Base-by-base conservation (phyloP, 257 asterid genomes). In the Nicotiana obtusifolia region DNA sequence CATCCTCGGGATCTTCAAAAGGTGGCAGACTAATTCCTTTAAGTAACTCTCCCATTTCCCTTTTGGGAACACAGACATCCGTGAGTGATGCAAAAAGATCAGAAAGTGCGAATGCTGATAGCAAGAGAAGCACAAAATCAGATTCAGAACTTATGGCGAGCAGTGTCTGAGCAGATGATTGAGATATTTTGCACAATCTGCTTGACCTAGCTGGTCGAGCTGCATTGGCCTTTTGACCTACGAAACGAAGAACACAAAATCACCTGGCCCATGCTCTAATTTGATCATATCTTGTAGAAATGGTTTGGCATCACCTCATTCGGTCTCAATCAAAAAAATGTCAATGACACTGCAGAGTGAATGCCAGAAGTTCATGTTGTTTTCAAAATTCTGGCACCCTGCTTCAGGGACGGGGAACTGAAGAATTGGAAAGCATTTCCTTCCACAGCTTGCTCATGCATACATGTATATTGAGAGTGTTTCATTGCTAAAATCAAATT, bases 111-210 rank as follows among this genome's bases (percentile, higher is more conserved):
- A 75, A 66, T 49, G 84, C 87, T 30, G 87, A 85, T 17, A 81
- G 82, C 14, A 84, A 73, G 79, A 78, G 41, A 62, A 85, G 84
- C 82, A 69, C 69, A 22, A 89, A 87, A 83, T 77, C 89, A 37
- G 88, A 84, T 56, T 71, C 84, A 20, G 93, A 93, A 80, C 94
- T 95, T 60, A 87, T 89, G 89, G 52, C 98, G 20, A 90, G 90
- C 60, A 87, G 93, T 75, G 93, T 90, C 77, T 91, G 86, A 91
- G 81, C 33, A 71, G 75, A 24, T 47, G n/a, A 57, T 33, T 57
- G 85, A 47, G 83, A 61, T 80, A 30, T 83, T 64, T 76, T 14
- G 83, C 64, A 41, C 59, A 64, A 15, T 13, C 81, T 81, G 81
- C 77, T 77, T 61, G 83, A 64, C 61, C 61, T 31, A 31, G 66